phyloP scores from a whole-genome alignment of 129 eudicot species.

The Solidago caesia region DNA sequence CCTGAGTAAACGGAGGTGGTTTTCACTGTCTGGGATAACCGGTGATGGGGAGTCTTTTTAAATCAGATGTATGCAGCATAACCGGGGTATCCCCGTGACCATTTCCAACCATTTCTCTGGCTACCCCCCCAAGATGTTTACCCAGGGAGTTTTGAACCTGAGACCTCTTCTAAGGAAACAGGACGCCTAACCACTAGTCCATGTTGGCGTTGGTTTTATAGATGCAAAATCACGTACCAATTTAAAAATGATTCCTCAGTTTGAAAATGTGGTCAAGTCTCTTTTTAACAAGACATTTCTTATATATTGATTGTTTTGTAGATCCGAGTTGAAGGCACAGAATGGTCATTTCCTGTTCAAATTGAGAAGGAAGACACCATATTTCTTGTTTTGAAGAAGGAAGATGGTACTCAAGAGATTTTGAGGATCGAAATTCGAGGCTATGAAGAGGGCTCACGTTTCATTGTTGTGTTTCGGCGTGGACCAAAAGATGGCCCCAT shows the following conservation, averaged over 20 bases:
- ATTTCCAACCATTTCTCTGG: no score
- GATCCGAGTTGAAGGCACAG: slow-evolving; percentile 75
- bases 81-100: no score
- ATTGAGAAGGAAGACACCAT: slow-evolving; percentile 80
- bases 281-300: neutral
- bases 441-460: slow-evolving; percentile 96
- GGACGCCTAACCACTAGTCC: no score
- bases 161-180: no score
- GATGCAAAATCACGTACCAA: no score
- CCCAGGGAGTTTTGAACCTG: no score
- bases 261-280: neutral
- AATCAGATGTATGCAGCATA: no score
- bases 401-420: slow-evolving; percentile 46
- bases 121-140: no score
- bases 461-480: slow-evolving; percentile 76
- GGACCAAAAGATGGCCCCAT: slow-evolving; percentile 79
- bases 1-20: no score
- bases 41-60: no score
- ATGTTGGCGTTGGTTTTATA: no score
- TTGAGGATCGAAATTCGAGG: slow-evolving; percentile 89
- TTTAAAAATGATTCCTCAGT: slow-evolving; percentile 2
- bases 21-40: no score
- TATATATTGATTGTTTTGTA: slow-evolving; percentile 18
- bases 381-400: slow-evolving; percentile 56
- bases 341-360: slow-evolving; percentile 88